Evolutionary conservation across 192 early-diverging fungal species (phyloP).

Genomic region (Podila minutissima): DNA sequence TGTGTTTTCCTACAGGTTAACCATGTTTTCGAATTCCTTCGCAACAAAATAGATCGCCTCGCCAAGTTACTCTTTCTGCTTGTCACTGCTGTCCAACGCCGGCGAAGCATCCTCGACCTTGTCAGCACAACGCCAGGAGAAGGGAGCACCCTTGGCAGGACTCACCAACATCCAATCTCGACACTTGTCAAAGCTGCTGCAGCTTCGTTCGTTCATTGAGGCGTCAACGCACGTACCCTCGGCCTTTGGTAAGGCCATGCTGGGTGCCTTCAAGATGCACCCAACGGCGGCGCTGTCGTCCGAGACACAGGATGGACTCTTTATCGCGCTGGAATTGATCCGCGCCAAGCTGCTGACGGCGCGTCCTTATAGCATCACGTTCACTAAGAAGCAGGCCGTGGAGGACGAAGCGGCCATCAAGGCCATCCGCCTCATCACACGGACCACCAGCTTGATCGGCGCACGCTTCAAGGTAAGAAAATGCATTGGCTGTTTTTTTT

Average conservation of each 20-base stretch:
- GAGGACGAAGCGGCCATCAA: slow-evolving; percentile 52
- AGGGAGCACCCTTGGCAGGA: slow-evolving; percentile 4
- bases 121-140: slow-evolving; percentile 10
- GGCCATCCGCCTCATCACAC: slow-evolving; percentile 58
- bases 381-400: slow-evolving; percentile 45
- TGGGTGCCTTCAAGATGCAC: slow-evolving; percentile 27
- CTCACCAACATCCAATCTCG: slow-evolving; percentile 25
- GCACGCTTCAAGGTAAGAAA: slow-evolving; percentile 62
- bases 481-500: slow-evolving; percentile 5
- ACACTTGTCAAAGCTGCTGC: slow-evolving; percentile 38
- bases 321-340: slow-evolving; percentile 64
- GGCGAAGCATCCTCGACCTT: slow-evolving; percentile 26
- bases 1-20: background rate
- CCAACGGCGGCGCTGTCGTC: slow-evolving; percentile 3
- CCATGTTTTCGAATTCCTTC: background rate
- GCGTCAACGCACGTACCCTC: slow-evolving; percentile 42
- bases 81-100: slow-evolving; percentile 20
- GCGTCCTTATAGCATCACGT: slow-evolving; percentile 57
- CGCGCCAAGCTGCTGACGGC: slow-evolving; percentile 57
- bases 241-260: slow-evolving; percentile 55
- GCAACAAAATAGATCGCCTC: slow-evolving; percentile 5
- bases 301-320: slow-evolving; percentile 59
- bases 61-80: slow-evolving; percentile 32
- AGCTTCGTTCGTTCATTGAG: slow-evolving; percentile 48
- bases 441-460: slow-evolving; percentile 62